These are phyloP conservation scores for Acer campestre DNA, from an alignment of 345 rosid species.

Conservation along the genomic window DNA sequence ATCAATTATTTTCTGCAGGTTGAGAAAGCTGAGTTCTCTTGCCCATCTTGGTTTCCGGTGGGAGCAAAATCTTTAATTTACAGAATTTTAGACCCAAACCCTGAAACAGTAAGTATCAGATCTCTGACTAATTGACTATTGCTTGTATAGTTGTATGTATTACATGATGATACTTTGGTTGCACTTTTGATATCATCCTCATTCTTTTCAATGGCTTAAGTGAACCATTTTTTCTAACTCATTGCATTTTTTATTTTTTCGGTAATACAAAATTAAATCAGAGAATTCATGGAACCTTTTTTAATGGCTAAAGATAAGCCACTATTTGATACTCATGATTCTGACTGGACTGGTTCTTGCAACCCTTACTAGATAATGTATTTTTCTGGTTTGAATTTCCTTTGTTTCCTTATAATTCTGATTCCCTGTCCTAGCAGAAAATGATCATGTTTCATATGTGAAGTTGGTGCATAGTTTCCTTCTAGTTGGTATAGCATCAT, in stretches of 20 bases:
- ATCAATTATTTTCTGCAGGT: conserved; percentile 53
- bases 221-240: neutral
- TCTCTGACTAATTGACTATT: neutral
- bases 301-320: neutral
- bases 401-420: conserved; percentile 9
- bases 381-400: conserved; percentile 5
- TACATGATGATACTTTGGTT: conserved; percentile 3
- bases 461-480: conserved; percentile 5
- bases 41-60: conserved; percentile 88
- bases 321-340: neutral
- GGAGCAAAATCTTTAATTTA: conserved; percentile 82
- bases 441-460: neutral
- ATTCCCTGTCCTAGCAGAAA: conserved; percentile 15
- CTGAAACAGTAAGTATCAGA: conserved; percentile 69
- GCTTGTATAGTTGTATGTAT: neutral
- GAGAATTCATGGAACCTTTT: neutral
- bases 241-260: neutral
- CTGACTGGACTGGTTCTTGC: neutral
- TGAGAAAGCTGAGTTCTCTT: conserved; percentile 78
- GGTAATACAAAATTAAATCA: conserved; percentile 1
- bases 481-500: neutral
- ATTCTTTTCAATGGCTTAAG: neutral
- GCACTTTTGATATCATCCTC: neutral
- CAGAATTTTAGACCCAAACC: conserved; percentile 86
- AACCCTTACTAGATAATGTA: neutral